Percentiles rank a stretch among this genome's conserved stretches.
These are phyloP conservation scores for Geotrichum phurueaensis DNA, from an alignment of 1,139 yeast species.

Conservation along the genomic window DNA sequence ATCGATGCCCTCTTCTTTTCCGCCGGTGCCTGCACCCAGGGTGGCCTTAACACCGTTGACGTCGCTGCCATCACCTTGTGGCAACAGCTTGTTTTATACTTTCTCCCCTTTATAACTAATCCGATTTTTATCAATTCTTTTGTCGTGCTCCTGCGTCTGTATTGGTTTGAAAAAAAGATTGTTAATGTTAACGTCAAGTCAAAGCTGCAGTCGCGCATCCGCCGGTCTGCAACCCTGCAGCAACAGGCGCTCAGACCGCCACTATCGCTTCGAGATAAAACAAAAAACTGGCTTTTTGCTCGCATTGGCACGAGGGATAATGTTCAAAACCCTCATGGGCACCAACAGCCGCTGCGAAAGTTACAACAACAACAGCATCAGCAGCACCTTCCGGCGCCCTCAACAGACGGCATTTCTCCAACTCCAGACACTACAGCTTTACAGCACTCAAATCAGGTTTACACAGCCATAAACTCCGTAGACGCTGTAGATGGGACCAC, in stretches of 20 bases:
- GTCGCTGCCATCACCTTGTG: conserved; percentile 55
- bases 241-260: neutral
- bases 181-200: conserved; percentile 74
- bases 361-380: neutral
- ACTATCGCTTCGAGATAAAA: neutral
- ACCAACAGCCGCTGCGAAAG: neutral
- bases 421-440: neutral
- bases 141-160: conserved; percentile 14
- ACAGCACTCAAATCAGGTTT: neutral
- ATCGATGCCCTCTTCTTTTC: conserved; percentile 76
- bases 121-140: conserved; percentile 82
- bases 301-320: neutral
- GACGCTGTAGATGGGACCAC: neutral
- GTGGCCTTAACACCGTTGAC: conserved; percentile 71
- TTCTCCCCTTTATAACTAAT: conserved; percentile 58
- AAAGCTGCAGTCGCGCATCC: conserved; percentile 51
- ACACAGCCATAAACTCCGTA: neutral
- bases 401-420: neutral
- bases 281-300: neutral
- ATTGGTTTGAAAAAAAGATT: conserved; percentile 71
- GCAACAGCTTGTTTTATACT: conserved; percentile 55
- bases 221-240: neutral
- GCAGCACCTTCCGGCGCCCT: neutral
- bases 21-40: conserved; percentile 78
- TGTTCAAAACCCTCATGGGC: neutral